Evolutionary conservation across 2,329 filamentous ascomycete genomes (phyloP).

Genomic region (Biscogniauxia sp.): DNA sequence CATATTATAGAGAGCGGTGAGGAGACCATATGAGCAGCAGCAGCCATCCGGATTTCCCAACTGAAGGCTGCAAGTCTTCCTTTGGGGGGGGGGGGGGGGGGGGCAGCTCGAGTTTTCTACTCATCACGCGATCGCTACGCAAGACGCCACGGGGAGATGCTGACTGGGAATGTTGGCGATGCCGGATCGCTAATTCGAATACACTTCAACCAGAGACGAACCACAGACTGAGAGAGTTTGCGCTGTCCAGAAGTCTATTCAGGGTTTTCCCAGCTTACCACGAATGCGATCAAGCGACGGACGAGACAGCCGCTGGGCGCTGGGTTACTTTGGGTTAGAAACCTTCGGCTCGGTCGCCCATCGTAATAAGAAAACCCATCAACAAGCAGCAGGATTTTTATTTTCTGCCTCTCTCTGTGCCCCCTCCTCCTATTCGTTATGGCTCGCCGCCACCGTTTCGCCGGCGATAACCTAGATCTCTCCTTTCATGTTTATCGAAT

Average conservation of each 20-base stretch:
- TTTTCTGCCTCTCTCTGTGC: not conserved
- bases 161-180: not conserved
- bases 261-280: not conserved
- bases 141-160: not conserved
- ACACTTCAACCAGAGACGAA: not conserved
- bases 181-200: not conserved
- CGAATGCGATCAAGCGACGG: not conserved
- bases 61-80: not conserved
- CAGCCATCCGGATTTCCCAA: too few species aligned
- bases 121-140: not conserved
- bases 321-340: not conserved
- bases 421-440: too few species aligned
- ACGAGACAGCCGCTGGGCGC: not conserved
- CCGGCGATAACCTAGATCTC: not conserved
- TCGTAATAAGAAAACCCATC: not conserved
- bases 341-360: not conserved
- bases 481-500: not conserved
- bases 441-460: too few species aligned
- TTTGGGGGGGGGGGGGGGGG: not conserved
- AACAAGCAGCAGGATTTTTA: not conserved
- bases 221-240: not conserved
- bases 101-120: not conserved
- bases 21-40: not conserved
- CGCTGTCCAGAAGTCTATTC: not conserved
- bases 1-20: not conserved